Base-by-base conservation (phyloP, 2,329 filamentous ascomycete genomes). In the Aspergillus fumigatus region DNA sequence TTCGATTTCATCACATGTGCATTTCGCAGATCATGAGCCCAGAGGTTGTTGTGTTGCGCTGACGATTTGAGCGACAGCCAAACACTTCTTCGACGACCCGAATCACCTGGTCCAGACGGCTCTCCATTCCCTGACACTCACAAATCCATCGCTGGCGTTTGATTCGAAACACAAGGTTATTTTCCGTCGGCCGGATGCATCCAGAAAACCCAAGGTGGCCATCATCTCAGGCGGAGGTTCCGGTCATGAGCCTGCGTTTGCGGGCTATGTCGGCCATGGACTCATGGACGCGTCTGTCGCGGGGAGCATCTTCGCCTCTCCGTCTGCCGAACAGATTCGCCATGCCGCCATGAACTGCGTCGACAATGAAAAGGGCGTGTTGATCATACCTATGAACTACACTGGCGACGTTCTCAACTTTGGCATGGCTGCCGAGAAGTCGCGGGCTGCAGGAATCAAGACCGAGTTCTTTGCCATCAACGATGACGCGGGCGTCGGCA, bases 311-410 rank as follows among this genome's bases (percentile, higher is more conserved):
- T 95, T 95, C 69, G 90, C 90, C 6, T 89, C 86, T 19, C 90
- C 90, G 0, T 87, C 84, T 5, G 88, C 90, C 0, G 87, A 94
- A 75, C 92, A 97, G 77, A 86, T 97, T 54, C 84, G 90, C 54
- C 80, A 84, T 62, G 90, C 87, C 57, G 88, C 95, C 53, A 83
- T 87, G 68, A 83, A 85, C 45, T 82, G 89, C 21, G 88, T 96
- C 3, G 85, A 89, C 59, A 82, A 82, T 3, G 80, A 83, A 48
- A 83, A 84, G 59, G 93, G 92, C 25, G 88, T 96, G 1, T 73
- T 97, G 43, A 88, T 96, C n/a, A 87, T 92, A 5, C 89, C 96
- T 29, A 96, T 96, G 90, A 97, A 97, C 73, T 96, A 96, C 74
- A 96, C 91, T 1, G 89, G 89, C 40, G 89, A 92, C 71, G 84